Evolutionary conservation across 129 eudicot species (phyloP), one percentile per base, ranked within the genome.

Genomic region (Apium graveolens): DNA sequence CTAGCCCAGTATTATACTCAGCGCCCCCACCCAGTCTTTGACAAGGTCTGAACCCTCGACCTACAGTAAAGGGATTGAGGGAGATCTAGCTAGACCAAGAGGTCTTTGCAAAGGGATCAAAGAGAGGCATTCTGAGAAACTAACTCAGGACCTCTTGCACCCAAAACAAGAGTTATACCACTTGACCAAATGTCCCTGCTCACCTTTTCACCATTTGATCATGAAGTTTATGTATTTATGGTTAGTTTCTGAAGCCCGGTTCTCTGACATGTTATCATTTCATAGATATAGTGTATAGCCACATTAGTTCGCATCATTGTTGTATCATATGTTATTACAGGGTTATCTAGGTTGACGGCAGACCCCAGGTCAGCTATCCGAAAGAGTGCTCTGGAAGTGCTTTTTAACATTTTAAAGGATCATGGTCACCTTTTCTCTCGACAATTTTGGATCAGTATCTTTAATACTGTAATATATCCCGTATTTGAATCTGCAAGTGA

Each of bases 341-440:
- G 99, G 55, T 81, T 96, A 76, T 92, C 99, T 74, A 87, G 78
- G 60, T 72, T 96, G 80, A 92, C 99, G 57, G 89, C 95, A 76
- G 99, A 96, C 88, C 88, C 99, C 39, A 87, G 99, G 83, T 85
- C 90, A 87, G 97, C 97, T 38, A 92, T 96, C 65, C 81, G 97
- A 86, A 96, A 87, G 80, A 84, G 99, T 80, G 82, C 99, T 48
- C 77, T 96, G 81, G 97, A 96, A 92, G 99, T 96, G 80, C 91
- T 96, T 53, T 96, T 96, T 78, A 96, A 96, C 87, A 96, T 96
- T 74, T 82, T 96, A 78, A 92, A 90, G 90, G 99, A 96, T 89
- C 99, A 96, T 78, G 99, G 99, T 41, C 90, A 86, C 76, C 90
- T 92, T 68, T 96, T 95, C 81, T 83, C 99, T 21, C 87, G 87